A percentile compares a stretch with the other conserved stretches of the same genome.
Evolutionary conservation across 176 grass and related monocot genomes (phyloP).

Genomic region (Juncus effusus): DNA sequence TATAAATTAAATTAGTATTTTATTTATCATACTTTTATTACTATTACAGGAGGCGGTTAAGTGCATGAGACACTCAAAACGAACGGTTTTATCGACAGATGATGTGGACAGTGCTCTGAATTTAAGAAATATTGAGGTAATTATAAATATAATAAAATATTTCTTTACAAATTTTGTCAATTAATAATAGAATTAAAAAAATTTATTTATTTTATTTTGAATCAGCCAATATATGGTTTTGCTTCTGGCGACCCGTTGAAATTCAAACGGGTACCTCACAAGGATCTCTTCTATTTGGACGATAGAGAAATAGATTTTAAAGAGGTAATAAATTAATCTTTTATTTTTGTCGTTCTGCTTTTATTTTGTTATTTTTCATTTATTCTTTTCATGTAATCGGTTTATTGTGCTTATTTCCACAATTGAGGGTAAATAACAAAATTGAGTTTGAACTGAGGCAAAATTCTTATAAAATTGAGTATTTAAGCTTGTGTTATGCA

Average conservation of each 20-base stretch:
- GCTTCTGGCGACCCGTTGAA: slow-evolving; percentile 77
- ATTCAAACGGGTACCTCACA: slow-evolving; percentile 87
- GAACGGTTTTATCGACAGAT: slow-evolving; percentile 62
- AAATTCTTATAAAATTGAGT: too few species aligned
- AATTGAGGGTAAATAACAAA: too few species aligned
- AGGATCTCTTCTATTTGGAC: slow-evolving; percentile 93
- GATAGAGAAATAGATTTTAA: slow-evolving; percentile 88
- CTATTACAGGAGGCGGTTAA: slow-evolving; percentile 76
- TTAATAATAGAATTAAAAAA: too few species aligned
- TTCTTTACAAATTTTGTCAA: background rate
- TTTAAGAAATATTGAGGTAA: slow-evolving; percentile 92
- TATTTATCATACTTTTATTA: background rate
- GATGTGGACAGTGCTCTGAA: slow-evolving; percentile 88
- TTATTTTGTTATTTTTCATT: background rate
- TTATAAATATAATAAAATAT: background rate
- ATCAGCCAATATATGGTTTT: slow-evolving; percentile 92
- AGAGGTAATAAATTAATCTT: slow-evolving; percentile 39
- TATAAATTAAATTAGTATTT: background rate
- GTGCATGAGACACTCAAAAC: slow-evolving; percentile 92
- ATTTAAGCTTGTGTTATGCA: too few species aligned
- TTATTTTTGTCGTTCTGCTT: too few species aligned
- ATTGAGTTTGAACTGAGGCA: too few species aligned
- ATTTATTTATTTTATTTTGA: background rate
- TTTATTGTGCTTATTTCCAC: too few species aligned
- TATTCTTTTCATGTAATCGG: slow-evolving; percentile 25